These are phyloP conservation scores for Hippophae tibetana DNA, from an alignment of 306 rosid species.

Conservation along the genomic window DNA sequence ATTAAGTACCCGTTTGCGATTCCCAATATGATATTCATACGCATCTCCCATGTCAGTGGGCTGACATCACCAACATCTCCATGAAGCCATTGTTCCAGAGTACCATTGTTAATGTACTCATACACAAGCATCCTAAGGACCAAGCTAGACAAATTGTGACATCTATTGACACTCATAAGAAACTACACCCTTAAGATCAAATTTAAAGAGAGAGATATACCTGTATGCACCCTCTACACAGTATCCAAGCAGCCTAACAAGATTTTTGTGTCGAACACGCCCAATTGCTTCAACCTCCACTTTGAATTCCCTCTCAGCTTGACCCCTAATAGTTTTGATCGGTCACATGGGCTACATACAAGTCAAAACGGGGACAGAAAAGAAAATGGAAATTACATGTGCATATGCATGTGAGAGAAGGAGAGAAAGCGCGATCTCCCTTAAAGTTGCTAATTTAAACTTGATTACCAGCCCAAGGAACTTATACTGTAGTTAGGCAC, in stretches of 20 bases:
- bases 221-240: slow-evolving; percentile 99
- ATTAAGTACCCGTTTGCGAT: slow-evolving; percentile 80
- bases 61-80: slow-evolving; percentile 86
- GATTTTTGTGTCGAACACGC: slow-evolving; percentile 96
- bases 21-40: slow-evolving; percentile 73
- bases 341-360: slow-evolving; percentile 5
- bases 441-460: slow-evolving; percentile 16
- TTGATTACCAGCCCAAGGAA: slow-evolving; percentile 21
- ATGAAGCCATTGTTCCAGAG: slow-evolving; percentile 92
- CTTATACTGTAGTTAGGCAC: slow-evolving; percentile 21
- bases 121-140: slow-evolving; percentile 90
- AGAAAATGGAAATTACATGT: background rate
- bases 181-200: slow-evolving; percentile 9
- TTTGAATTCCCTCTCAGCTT: slow-evolving; percentile 93
- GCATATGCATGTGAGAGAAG: background rate
- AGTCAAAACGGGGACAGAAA: slow-evolving; percentile 1
- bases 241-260: slow-evolving; percentile 91
- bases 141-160: slow-evolving; percentile 14
- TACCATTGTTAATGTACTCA: slow-evolving; percentile 88
- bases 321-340: slow-evolving; percentile 50
- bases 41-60: slow-evolving; percentile 86
- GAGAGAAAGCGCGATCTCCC: slow-evolving; percentile 7
- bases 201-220: slow-evolving; percentile 26
- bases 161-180: slow-evolving; percentile 7
- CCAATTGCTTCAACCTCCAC: slow-evolving; percentile 94